phyloP scores from a whole-genome alignment of 805 yeast species.

The Middelhovenomyces tepae region DNA sequence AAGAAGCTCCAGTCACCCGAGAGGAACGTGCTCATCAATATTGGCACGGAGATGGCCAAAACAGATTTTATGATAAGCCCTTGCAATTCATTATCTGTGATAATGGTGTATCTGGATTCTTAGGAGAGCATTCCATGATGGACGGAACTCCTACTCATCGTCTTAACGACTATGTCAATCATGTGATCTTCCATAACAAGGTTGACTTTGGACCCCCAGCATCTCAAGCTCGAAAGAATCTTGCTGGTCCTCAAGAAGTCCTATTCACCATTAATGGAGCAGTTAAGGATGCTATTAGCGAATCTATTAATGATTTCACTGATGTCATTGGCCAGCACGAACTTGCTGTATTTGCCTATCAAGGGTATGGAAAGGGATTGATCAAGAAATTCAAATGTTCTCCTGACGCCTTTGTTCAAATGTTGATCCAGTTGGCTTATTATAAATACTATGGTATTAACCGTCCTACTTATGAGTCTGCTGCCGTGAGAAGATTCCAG shows the following conservation, averaged over 20 bases:
- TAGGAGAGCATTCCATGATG: slow-evolving; percentile 97
- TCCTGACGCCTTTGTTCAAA: slow-evolving; percentile 90
- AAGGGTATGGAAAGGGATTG: slow-evolving; percentile 76
- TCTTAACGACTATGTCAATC: slow-evolving; percentile 66
- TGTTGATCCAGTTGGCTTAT: slow-evolving; percentile 84
- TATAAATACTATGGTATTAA: slow-evolving; percentile 70
- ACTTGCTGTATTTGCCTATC: slow-evolving; percentile 68
- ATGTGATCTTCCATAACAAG: slow-evolving; percentile 44
- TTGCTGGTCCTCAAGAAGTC: slow-evolving; percentile 30
- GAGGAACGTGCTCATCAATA: slow-evolving; percentile 75
- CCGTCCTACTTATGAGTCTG: slow-evolving; percentile 92
- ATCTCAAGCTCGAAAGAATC: slow-evolving; percentile 10
- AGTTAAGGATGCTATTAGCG: slow-evolving; percentile 41
- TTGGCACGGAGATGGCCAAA: slow-evolving; percentile 95
- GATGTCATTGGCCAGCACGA: slow-evolving; percentile 57
- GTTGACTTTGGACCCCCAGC: slow-evolving; percentile 26
- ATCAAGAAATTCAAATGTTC: slow-evolving; percentile 79
- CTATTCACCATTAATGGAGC: slow-evolving; percentile 48
- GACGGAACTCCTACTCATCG: slow-evolving; percentile 95
- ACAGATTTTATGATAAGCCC: slow-evolving; percentile 89
- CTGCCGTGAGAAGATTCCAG: slow-evolving; percentile 82
- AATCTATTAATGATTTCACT: slow-evolving; percentile 50
- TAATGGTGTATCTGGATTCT: slow-evolving; percentile 83
- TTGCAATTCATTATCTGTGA: slow-evolving; percentile 71
- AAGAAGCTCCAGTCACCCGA: slow-evolving; percentile 57